Evolutionary conservation across 2,329 filamentous ascomycete species (phyloP), one percentile per base, ranked within the genome.

Genomic region (Aspergillus sp.): DNA sequence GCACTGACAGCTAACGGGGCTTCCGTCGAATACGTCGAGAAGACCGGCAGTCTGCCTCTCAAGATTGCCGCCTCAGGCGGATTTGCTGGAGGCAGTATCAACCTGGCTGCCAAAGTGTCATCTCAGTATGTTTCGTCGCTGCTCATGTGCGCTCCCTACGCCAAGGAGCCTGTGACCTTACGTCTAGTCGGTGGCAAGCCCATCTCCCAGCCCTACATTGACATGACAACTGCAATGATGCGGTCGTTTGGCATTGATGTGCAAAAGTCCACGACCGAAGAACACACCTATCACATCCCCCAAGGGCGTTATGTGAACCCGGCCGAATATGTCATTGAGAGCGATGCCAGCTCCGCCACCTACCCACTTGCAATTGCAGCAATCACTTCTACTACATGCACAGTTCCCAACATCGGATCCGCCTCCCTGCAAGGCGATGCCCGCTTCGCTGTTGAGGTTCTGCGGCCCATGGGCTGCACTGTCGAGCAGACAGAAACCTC

Each of bases 221-320:
- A 99, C 75, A 98, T 99, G 94, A 99, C 95, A 2, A 93, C 96
- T 57, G 86, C 93, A 17, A 99, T 99, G 94, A 99, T 99, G 95
- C 85, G 86, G 58, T 85, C 91, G 2, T 99, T 99, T 72, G 95
- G 95, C 54, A 87, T 99, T 46, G 77, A 88, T 45, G 95, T 97
- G 13, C 83, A 87, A 64, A 88, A 86, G 69, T 96, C 93, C 8
- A 78, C 85, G 34, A 89, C 86, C 3, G 93, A 97, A 71, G 86
- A 89, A 50, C 90, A 98, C 74, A 97, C 94, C 5, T 99, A 99
- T 78, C 89, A 96, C 75, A 96, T 99, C 60, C 95, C 95, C 2
- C 88, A 91, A 72, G 92, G 91, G 15, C 81, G 83, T 13, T 99
- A 99, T 80, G 82, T 84, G 46, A 98, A 95, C 75, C 95, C 95